Base-by-base conservation (phyloP, 2,329 filamentous ascomycete genomes). In the Fusarium austroafricanum region DNA sequence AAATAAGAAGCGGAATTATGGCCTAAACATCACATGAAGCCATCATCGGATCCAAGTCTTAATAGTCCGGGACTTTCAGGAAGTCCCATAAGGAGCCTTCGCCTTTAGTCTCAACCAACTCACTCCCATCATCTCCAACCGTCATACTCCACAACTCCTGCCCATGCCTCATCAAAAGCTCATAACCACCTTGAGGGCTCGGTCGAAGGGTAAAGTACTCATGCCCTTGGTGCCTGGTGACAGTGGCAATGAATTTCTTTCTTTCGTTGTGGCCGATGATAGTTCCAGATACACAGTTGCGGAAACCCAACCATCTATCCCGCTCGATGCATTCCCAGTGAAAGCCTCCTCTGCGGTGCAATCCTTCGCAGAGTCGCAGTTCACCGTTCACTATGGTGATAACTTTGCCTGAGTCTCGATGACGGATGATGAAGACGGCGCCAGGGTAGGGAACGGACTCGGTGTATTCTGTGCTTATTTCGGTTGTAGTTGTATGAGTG, bases 281-380 rank as follows among this genome's bases (percentile, higher is more conserved):
- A 2, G 59, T 76, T 1, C 75, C 73, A 2, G 77, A 78, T 4
- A 75, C 71, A 18, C 70, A 71, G 59, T 80, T 79, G 21, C 71
- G 71, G 50, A 82, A 81, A 0, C 79, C 80, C 0, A 81, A 62
- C 77, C 78, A 81, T 4, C 79, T 77, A 7, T 77, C 70, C 28
- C 67, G 73, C 35, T 80, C 78, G 17, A 78, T 73, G 50, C 80
- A 82, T 20, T 62, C 50, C 80, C 80, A 82, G 44, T 80, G 76
- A 26, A 72, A 73, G 14, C 75, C 70, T 31, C 73, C 68, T 14
- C 57, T 54, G 3, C 21, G 21, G 21, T 23, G 64, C 26, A 14
- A 47, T 60, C 64, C 63, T 3, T 70, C 50, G 11, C 31, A 56
- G 0, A 80, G 72, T 10, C 65, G 54, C 7, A 79, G 56, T 11